Evolutionary conservation across 371 early-diverging fungal species (phyloP).

Genomic region (Smittium culicis): DNA sequence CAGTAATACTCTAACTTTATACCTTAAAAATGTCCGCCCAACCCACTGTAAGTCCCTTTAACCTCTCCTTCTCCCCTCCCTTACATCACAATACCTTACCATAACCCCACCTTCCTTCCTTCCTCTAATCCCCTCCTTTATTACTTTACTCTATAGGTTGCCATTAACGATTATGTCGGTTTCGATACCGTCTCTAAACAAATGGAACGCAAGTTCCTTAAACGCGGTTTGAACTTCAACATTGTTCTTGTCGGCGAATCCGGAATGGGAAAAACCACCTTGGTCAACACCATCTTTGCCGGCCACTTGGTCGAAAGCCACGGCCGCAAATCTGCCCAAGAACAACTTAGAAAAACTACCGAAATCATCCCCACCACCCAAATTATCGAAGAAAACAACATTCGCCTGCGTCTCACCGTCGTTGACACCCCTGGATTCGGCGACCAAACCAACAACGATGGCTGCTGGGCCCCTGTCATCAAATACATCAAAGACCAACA

Average conservation of each 20-base stretch:
- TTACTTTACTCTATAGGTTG: conserved; percentile 3
- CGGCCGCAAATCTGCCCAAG: conserved; percentile 56
- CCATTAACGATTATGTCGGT: conserved; percentile 60
- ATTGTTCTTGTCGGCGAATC: conserved; percentile 93
- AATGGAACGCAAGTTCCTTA: conserved; percentile 80
- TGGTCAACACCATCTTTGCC: conserved; percentile 90
- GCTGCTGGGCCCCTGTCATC: conserved; percentile 79
- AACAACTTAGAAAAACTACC: conserved; percentile 64
- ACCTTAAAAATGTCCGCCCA: neutral
- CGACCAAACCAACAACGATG: conserved; percentile 84
- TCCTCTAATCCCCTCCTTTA: neutral
- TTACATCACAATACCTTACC: no score
- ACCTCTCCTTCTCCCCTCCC: neutral
- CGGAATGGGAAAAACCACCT: conserved; percentile 97
- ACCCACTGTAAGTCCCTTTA: neutral
- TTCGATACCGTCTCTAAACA: conserved; percentile 89
- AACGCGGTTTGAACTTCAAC: conserved; percentile 89
- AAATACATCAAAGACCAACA: conserved; percentile 88
- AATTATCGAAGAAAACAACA: conserved; percentile 71
- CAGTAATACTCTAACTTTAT: no score
- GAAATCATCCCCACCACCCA: conserved; percentile 73
- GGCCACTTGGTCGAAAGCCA: conserved; percentile 72
- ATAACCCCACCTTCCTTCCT: neutral
- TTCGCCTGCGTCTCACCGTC: conserved; percentile 67
- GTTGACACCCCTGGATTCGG: conserved; percentile 97